A percentile compares a stretch with the other conserved stretches of the same genome.
phyloP scores from a whole-genome alignment of 2,329 filamentous ascomycete genomes.

The Aspergillus melleus region DNA sequence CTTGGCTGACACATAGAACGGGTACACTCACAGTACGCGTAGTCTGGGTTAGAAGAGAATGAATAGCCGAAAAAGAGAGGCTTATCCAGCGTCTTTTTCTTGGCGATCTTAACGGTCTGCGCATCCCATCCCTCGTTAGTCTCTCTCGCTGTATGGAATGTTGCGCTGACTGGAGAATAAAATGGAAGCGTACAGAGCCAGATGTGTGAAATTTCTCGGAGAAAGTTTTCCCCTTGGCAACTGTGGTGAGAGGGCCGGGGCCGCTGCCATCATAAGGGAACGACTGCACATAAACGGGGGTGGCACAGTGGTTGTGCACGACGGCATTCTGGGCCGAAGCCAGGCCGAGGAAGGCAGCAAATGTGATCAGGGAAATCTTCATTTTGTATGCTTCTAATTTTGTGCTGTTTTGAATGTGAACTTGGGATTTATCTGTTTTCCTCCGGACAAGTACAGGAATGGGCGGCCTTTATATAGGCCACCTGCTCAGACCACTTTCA shows the following conservation, averaged over 20 bases:
- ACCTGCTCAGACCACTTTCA: constrained; percentile 5
- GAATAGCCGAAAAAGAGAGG: constrained; percentile 31
- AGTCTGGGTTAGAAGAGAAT: constrained; percentile 25
- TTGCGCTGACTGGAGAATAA: not conserved
- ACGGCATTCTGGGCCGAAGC: constrained; percentile 24
- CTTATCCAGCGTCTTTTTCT: constrained; percentile 27
- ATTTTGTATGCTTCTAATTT: constrained; percentile 14
- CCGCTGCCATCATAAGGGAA: constrained; percentile 26
- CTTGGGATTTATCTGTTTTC: constrained; percentile 9
- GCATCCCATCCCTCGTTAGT: constrained; percentile 14
- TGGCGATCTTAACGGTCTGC: constrained; percentile 26
- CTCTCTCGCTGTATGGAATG: constrained; percentile 5
- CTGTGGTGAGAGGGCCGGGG: constrained; percentile 23
- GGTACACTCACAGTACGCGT: constrained; percentile 24
- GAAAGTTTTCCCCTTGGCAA: constrained; percentile 21
- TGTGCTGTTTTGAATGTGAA: constrained; percentile 6
- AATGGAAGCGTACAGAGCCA: constrained; percentile 22
- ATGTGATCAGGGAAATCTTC: constrained; percentile 20
- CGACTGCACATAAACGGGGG: constrained; percentile 25
- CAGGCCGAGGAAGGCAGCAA: constrained; percentile 20
- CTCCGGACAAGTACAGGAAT: constrained; percentile 7
- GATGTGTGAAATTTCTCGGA: constrained; percentile 23
- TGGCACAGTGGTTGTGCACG: constrained; percentile 23
- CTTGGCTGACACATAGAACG: constrained; percentile 3
- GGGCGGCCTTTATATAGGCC: constrained; percentile 18